A percentile compares a stretch with the other conserved stretches of the same genome.
Evolutionary conservation across 768 basidiomycete genomes (phyloP).

Genomic region (Lactarius quietus): DNA sequence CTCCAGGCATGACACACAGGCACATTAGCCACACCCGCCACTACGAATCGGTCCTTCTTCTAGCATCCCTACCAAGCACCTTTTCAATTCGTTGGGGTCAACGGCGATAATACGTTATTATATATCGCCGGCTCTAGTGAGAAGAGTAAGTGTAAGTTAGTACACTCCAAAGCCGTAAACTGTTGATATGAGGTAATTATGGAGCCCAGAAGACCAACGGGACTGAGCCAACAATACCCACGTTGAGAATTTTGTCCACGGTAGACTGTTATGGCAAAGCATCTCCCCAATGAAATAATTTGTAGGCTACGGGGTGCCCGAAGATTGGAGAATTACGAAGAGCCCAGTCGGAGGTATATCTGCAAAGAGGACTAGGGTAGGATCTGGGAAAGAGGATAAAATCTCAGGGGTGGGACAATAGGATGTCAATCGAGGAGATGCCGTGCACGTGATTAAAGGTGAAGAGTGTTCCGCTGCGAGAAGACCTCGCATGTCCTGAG

Average conservation of each 20-base stretch:
- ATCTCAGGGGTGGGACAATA: conserved; percentile 8
- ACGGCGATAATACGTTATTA: conserved; percentile 59
- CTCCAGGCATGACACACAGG: conserved; percentile 54
- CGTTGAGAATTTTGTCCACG: conserved; percentile 51
- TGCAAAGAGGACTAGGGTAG: conserved; percentile 65
- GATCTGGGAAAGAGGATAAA: conserved; percentile 47
- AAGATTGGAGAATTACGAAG: conserved; percentile 55
- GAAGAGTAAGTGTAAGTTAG: conserved; percentile 56
- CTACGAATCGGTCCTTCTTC: conserved; percentile 44
- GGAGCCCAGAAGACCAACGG: conserved; percentile 60
- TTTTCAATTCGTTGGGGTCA: conserved; percentile 63
- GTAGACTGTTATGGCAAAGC: conserved; percentile 33
- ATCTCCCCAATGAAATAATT: not conserved
- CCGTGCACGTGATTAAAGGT: conserved; percentile 44
- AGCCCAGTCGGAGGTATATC: conserved; percentile 81
- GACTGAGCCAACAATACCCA: conserved; percentile 72
- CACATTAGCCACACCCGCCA: conserved; percentile 49
- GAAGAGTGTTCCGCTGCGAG: conserved; percentile 72
- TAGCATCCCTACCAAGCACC: conserved; percentile 43
- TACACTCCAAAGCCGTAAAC: conserved; percentile 41
- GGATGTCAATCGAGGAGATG: conserved; percentile 15
- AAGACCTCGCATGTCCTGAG: conserved; percentile 77
- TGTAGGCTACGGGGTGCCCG: conserved; percentile 15
- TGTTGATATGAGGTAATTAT: conserved; percentile 2
- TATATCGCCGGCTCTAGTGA: conserved; percentile 49